Conservation (phyloP, 352 stramenopile species). For the Phytophthora sp. region DNA sequence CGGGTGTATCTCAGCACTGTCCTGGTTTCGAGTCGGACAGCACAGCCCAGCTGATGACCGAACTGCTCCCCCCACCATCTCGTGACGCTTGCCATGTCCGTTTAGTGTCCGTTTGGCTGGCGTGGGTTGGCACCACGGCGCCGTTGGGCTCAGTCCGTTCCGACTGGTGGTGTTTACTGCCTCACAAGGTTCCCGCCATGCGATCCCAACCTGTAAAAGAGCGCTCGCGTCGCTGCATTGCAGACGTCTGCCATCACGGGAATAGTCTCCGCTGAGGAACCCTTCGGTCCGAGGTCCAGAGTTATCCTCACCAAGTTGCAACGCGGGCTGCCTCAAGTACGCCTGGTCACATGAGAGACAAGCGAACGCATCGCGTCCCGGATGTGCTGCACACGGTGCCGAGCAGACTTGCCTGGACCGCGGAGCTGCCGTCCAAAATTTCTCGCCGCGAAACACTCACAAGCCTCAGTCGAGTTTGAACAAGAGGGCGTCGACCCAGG, state of each 20-base stretch:
- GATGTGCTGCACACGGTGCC: conserved; percentile 16
- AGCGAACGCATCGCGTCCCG: conserved; percentile 7
- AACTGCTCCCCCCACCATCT: too few relatives aligned
- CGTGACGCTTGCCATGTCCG: too few relatives aligned
- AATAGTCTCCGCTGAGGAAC: conserved; percentile 9
- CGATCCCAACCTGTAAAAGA: conserved; percentile 4
- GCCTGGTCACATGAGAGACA: conserved; percentile 33
- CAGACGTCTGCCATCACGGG: conserved; percentile 11
- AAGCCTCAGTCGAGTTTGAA: conserved; percentile 10
- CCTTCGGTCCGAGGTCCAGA: not conserved
- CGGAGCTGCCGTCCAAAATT: conserved; percentile 1
- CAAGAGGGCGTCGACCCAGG: not conserved
- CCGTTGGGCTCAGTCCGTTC: not conserved
- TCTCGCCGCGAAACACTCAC: not conserved
- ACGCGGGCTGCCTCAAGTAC: conserved; percentile 1
- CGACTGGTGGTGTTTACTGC: conserved; percentile 8
- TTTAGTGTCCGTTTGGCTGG: too few relatives aligned
- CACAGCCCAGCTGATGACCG: not conserved
- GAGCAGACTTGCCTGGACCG: conserved; percentile 21
- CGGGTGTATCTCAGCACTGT: conserved; percentile 2
- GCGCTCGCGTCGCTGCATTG: conserved; percentile 10
- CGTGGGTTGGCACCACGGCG: too few relatives aligned
- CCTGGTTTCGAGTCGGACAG: conserved; percentile 7
- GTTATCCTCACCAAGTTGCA: conserved; percentile 14
- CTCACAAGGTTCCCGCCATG: not conserved